Base-by-base conservation (phyloP, 192 early-diverging fungal genomes). In the Rhizophagus clarus region DNA sequence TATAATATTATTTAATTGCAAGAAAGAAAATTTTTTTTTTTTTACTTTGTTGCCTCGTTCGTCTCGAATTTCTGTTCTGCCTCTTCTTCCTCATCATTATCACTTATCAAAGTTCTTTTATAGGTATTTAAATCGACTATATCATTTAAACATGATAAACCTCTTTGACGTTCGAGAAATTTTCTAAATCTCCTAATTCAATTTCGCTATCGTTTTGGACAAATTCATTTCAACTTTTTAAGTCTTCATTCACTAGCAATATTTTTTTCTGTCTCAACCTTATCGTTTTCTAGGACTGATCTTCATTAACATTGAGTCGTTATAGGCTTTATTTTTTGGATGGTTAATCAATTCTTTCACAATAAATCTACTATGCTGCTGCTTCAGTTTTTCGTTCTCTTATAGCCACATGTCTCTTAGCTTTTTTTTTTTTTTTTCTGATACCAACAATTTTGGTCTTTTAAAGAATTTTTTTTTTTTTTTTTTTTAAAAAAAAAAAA, bases 311-410 rank as follows among this genome's bases (percentile, higher is more conserved):
- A 84, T 99, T 99, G 68, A 99, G 81, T 99, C 97, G 61, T 94
- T 97, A 84, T 99, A 99, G 1, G 97, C 94, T 84, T 97, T 96
- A 86, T 87, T 93, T 89, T 92, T 93, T 75, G 98, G 87, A 62
- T 97, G 88, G 75, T 96, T 94, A 81, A 99, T 86, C 76, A 99
- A 88, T 86, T 99, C 97, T 87, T 97, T 97, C 81, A 97, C 97
- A 81, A 99, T 98, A 3, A 91, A 67, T 98, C 96, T 75, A 99
- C 86, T 72, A 88, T 20, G 97, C 97, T 0, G 96, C 97, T 1
- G 91, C 91, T 82, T 97, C 95, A 4, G 97, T 97, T 82, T 95
- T 94, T 68, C 88, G 86, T 86, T 99, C 97, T 63, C 96, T 87
- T 45, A 89, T 88, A 72, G 89, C 85, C 81, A 97, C 96, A 68